Conservation (phyloP, 352 stramenopile species). For the Phytopythium vexans region DNA sequence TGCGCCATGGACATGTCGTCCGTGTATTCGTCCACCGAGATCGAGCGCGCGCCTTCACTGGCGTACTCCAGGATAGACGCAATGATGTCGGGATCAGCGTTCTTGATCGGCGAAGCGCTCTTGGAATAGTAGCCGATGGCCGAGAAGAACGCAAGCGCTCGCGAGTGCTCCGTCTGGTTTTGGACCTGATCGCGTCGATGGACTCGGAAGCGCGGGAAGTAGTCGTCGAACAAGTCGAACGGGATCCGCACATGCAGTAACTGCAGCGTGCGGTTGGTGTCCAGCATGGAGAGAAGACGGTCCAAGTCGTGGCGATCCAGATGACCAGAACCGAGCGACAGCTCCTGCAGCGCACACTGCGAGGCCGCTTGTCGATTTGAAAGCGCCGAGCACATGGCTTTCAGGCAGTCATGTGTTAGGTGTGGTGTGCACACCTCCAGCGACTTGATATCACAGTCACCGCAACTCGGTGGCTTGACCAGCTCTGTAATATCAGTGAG, state of each 20-base stretch:
- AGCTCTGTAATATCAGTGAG: slow-evolving; percentile 15
- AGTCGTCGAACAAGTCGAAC: slow-evolving; percentile 21
- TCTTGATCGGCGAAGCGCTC: slow-evolving; percentile 7
- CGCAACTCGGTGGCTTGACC: slow-evolving; percentile 8
- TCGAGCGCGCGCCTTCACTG: slow-evolving; percentile 9
- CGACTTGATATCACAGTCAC: slow-evolving; percentile 8
- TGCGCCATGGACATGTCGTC: slow-evolving; percentile 17
- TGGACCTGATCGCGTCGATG: slow-evolving; percentile 14
- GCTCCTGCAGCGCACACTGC: slow-evolving; percentile 6
- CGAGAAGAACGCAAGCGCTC: slow-evolving; percentile 16
- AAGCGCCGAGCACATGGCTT: slow-evolving; percentile 9
- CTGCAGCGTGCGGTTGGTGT: slow-evolving; percentile 15
- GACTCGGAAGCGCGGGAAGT: slow-evolving; percentile 13
- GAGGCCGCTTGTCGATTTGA: slow-evolving; percentile 4
- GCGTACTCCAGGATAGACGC: slow-evolving; percentile 16
- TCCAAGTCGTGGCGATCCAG: slow-evolving; percentile 9
- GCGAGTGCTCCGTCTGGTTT: slow-evolving; percentile 8
- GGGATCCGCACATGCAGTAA: slow-evolving; percentile 17
- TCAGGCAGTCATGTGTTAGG: slow-evolving; percentile 9
- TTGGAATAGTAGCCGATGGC: slow-evolving; percentile 2
- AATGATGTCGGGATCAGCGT: slow-evolving; percentile 12
- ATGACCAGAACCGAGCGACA: slow-evolving; percentile 13
- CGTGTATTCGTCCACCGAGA: slow-evolving; percentile 23
- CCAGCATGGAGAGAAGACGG: slow-evolving; percentile 8
- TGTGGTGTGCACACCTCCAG: slow-evolving; percentile 12